Evolutionary conservation across 768 basidiomycete species (phyloP).

Genomic region (Hirschioporus abietinus): DNA sequence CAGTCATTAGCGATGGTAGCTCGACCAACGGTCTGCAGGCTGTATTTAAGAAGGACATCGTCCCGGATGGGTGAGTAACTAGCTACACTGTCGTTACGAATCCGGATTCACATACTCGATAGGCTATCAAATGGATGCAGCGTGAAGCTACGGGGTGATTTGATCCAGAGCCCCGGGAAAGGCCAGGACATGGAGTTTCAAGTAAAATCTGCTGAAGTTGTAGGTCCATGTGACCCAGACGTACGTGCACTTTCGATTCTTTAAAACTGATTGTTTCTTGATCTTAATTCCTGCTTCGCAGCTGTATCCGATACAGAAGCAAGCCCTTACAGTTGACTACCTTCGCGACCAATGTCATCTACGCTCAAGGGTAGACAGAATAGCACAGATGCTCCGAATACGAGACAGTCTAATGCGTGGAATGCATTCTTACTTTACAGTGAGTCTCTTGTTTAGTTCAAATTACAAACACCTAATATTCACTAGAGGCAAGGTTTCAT

Average conservation of each 20-base stretch:
- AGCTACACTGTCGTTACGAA: neutral
- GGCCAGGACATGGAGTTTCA: constrained; percentile 50
- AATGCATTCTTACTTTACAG: constrained; percentile 70
- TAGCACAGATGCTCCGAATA: constrained; percentile 71
- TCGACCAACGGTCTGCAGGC: constrained; percentile 67
- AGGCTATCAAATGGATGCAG: constrained; percentile 53
- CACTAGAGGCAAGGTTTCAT: constrained; percentile 70
- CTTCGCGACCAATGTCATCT: constrained; percentile 84
- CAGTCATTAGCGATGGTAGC: constrained; percentile 78
- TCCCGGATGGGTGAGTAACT: constrained; percentile 17
- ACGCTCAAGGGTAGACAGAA: constrained; percentile 70
- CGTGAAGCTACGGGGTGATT: constrained; percentile 42
- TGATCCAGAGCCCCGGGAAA: constrained; percentile 41
- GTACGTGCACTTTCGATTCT: constrained; percentile 26
- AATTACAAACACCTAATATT: constrained; percentile 6
- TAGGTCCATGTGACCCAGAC: constrained; percentile 57
- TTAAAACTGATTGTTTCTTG: constrained; percentile 1
- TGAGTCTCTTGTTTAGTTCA: constrained; percentile 26
- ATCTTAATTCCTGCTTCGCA: constrained; percentile 22
- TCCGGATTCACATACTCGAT: neutral
- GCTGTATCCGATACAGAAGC: constrained; percentile 92
- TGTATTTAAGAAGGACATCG: constrained; percentile 48
- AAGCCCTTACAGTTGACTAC: constrained; percentile 70
- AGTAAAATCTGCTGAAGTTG: constrained; percentile 40
- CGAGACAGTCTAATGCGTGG: constrained; percentile 52